Base-by-base conservation (phyloP, 1,284 basidiomycete genomes). In the Ceratobasidium sp. region DNA sequence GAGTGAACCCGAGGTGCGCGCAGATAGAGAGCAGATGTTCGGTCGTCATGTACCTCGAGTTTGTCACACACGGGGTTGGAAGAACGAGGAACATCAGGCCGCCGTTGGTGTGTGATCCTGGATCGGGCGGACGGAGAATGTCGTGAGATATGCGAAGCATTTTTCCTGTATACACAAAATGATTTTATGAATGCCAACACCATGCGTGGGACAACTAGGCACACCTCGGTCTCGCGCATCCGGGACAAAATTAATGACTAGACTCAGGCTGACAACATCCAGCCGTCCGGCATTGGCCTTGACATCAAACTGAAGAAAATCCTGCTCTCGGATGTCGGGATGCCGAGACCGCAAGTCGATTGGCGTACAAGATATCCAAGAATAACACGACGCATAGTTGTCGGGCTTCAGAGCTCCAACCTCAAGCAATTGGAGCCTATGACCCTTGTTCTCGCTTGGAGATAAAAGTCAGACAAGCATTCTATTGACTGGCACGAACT, bases 181-280 rank as follows among this genome's bases (percentile, higher is more conserved):
- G n/a, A n/a, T n/a, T n/a, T n/a, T n/a, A n/a, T n/a, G n/a, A n/a
- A 55, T 23, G n/a, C n/a, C 32, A 53, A 18, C 9, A 36, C 43
- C 30, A 64, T 32, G 48, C 50, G n/a, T 30, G 71, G 32, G 26
- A 50, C 28, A n/a, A n/a, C 43, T 45, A 58, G 36, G 74, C 82
- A 69, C 74, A 92, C 93, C 94, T 88, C 94, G 82, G 71, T 93
- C 88, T 65, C 82, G 82, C 0, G 90, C 82, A 36, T 89, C 86
- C n/a, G 92, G 89, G 0, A 94, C 92, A 78, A 95, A 96, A 77
- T 96, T 96, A 2, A 96, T 80, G 3, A 96, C 94, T 34, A 96
- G 81, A 77, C 92, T 94, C 34, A 94, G 85, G 78, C 92, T 94
- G 73, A 96, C 85, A 23, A 89, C 77, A 77, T 93, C 90, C 89